Percentiles rank a stretch among this genome's conserved stretches.
Evolutionary conservation across 148 eudicot genomes (phyloP).

Genomic region (Nepenthes gracilis): DNA sequence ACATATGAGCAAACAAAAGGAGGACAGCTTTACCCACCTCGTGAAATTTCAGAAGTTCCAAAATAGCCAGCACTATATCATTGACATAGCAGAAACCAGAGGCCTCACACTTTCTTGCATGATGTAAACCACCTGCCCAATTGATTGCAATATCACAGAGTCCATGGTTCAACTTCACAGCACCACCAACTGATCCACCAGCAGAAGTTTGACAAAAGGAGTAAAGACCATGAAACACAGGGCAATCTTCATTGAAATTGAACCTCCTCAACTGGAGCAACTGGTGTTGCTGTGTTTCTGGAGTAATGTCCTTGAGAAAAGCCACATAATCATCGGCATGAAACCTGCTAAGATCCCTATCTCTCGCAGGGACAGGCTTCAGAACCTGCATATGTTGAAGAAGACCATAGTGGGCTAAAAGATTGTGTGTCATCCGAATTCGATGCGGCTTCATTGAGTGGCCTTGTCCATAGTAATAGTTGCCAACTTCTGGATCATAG

Average conservation of each 20-base stretch:
- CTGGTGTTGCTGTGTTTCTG: slow-evolving; percentile 32
- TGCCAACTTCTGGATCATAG: slow-evolving; percentile 15
- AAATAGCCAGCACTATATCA: slow-evolving; percentile 16
- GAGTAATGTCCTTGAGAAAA: slow-evolving; percentile 23
- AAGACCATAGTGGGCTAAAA: slow-evolving; percentile 14
- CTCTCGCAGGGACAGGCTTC: slow-evolving; percentile 24
- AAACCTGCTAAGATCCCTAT: slow-evolving; percentile 26
- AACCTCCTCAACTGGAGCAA: slow-evolving; percentile 12
- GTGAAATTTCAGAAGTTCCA: slow-evolving; percentile 14
- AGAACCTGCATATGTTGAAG: slow-evolving; percentile 17
- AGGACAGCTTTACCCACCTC: slow-evolving; percentile 5
- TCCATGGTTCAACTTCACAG: slow-evolving; percentile 11
- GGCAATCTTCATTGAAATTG: slow-evolving; percentile 17
- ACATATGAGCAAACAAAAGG: not conserved
- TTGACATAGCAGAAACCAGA: slow-evolving; percentile 20
- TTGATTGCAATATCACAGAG: slow-evolving; percentile 15
- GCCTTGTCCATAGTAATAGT: slow-evolving; percentile 15
- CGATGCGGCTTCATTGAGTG: slow-evolving; percentile 20
- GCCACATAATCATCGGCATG: slow-evolving; percentile 12
- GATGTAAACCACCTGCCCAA: slow-evolving; percentile 19
- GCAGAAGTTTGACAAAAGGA: slow-evolving; percentile 17
- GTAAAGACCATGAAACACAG: slow-evolving; percentile 16
- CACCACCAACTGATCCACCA: slow-evolving; percentile 17
- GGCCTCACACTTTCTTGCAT: slow-evolving; percentile 17
- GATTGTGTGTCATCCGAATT: slow-evolving; percentile 15